A percentile compares a stretch with the other conserved stretches of the same genome.
Evolutionary conservation across 352 stramenopile genomes (phyloP).

Genomic region (Thalassiosira oceanica): DNA sequence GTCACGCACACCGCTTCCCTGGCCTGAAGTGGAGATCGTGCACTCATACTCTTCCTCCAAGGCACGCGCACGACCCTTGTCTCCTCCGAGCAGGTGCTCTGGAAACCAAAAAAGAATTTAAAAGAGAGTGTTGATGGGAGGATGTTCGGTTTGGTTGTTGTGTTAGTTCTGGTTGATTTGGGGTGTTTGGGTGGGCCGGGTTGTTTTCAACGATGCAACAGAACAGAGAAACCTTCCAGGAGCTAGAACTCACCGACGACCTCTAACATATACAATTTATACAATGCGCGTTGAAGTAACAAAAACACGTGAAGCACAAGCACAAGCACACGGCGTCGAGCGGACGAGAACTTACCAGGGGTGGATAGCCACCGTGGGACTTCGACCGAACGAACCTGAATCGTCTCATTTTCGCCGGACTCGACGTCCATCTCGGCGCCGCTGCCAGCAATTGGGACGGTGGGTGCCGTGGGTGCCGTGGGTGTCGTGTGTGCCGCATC

Average conservation of each 20-base stretch:
- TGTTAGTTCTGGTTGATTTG: slow-evolving; percentile 1
- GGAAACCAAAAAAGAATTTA: background rate
- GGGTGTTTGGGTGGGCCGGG: background rate
- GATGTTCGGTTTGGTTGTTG: slow-evolving; percentile 2
- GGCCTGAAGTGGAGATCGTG: slow-evolving; percentile 25
- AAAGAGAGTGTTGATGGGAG: background rate
- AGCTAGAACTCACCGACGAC: background rate
- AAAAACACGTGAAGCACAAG: background rate
- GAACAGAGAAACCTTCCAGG: background rate
- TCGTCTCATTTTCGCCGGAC: too few relatives aligned
- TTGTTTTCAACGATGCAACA: background rate
- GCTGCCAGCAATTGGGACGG: too few relatives aligned
- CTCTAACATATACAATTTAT: background rate
- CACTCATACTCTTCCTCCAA: slow-evolving; percentile 46
- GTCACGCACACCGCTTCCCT: slow-evolving; percentile 18
- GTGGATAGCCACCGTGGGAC: slow-evolving; percentile 42
- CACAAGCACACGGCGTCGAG: slow-evolving; percentile 30
- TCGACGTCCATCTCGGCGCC: slow-evolving; percentile 5
- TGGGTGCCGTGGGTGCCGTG: too few relatives aligned
- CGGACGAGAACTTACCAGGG: too few relatives aligned
- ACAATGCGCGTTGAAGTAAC: background rate
- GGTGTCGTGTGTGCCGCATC: too few relatives aligned
- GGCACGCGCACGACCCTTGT: slow-evolving; percentile 13
- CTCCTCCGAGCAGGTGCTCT: slow-evolving; percentile 28
- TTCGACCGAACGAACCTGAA: slow-evolving; percentile 29